Evolutionary conservation across 768 basidiomycete species (phyloP).

Genomic region (Hemileccinum impolitum): DNA sequence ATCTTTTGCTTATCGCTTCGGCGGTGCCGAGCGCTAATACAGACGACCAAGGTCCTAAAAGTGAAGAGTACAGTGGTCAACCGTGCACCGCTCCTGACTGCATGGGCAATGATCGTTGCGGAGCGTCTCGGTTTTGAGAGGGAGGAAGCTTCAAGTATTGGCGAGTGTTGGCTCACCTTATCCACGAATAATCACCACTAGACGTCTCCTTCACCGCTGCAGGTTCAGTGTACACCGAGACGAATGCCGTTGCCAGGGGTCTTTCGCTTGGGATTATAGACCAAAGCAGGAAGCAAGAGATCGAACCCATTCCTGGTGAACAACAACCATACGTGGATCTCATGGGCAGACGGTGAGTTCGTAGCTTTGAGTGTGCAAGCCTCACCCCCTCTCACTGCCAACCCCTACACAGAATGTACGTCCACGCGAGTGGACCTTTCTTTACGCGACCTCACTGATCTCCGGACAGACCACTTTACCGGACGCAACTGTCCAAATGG

Average conservation of each 20-base stretch:
- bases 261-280: conserved; percentile 78
- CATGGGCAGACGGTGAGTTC: conserved; percentile 65
- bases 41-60: conserved; percentile 48
- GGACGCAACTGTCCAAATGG: conserved; percentile 69
- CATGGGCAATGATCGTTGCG: conserved; percentile 86
- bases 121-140: conserved; percentile 82
- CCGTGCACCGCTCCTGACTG: conserved; percentile 92
- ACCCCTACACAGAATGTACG: conserved; percentile 38
- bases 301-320: conserved; percentile 52
- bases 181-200: background rate
- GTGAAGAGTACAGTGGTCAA: conserved; percentile 70
- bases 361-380: background rate
- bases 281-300: conserved; percentile 47
- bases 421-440: background rate
- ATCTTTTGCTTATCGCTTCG: background rate
- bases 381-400: background rate
- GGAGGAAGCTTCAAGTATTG: conserved; percentile 90
- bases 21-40: conserved; percentile 3
- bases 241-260: conserved; percentile 87
- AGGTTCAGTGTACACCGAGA: conserved; percentile 93
- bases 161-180: conserved; percentile 37
- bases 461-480: conserved; percentile 67
- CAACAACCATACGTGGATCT: conserved; percentile 84
- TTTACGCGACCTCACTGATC: conserved; percentile 1
- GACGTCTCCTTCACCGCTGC: background rate